phyloP scores from a whole-genome alignment of 768 basidiomycete genomes.

The Tubosaeta brunneosetosa region DNA sequence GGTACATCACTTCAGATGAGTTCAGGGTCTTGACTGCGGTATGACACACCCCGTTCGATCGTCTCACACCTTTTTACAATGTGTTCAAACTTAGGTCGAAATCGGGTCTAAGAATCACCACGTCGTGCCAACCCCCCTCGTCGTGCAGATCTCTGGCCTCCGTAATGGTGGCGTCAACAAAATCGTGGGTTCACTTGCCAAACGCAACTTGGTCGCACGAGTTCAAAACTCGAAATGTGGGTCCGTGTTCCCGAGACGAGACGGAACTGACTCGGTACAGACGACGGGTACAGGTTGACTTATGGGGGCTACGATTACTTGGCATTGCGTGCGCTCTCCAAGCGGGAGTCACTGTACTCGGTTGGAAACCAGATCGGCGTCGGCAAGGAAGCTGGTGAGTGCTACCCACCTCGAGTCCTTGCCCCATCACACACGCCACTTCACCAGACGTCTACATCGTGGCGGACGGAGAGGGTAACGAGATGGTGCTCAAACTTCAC shows the following conservation, averaged over 20 bases:
- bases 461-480: slow-evolving; percentile 75
- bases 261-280: slow-evolving; percentile 37
- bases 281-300: slow-evolving; percentile 95
- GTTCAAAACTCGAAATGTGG: slow-evolving; percentile 92
- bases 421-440: slow-evolving; percentile 2
- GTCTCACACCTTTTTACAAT: background rate
- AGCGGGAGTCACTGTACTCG: slow-evolving; percentile 80
- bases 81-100: slow-evolving; percentile 60
- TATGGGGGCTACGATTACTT: slow-evolving; percentile 99
- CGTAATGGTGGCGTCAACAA: slow-evolving; percentile 94
- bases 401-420: background rate
- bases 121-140: slow-evolving; percentile 83
- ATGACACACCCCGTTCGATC: slow-evolving; percentile 4
- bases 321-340: slow-evolving; percentile 88
- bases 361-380: slow-evolving; percentile 98
- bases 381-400: slow-evolving; percentile 91
- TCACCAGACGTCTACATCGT: slow-evolving; percentile 77
- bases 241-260: slow-evolving; percentile 4
- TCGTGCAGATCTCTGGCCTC: slow-evolving; percentile 90
- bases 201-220: slow-evolving; percentile 83
- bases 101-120: slow-evolving; percentile 99
- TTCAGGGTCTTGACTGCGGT: slow-evolving; percentile 97
- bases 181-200: slow-evolving; percentile 82
- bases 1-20: slow-evolving; percentile 89
- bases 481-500: slow-evolving; percentile 92